These are phyloP conservation scores for Cutaneotrichosporon cutaneum DNA, from an alignment of 1,284 basidiomycete genomes.

Conservation along the genomic window DNA sequence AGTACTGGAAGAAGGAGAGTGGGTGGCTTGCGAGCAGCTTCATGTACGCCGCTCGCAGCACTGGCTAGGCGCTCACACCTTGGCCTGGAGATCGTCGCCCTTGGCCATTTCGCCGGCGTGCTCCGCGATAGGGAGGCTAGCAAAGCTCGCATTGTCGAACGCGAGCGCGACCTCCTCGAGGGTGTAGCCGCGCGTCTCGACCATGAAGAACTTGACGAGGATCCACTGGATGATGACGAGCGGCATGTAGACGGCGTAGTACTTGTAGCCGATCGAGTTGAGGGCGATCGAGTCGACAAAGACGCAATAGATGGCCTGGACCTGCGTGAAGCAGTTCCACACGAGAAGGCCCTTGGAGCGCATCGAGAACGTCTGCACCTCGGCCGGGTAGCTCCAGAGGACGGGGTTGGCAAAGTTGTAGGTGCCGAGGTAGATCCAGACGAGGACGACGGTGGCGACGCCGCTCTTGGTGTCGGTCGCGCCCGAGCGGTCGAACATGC, in stretches of 20 bases:
- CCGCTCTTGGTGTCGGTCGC: conserved; percentile 35
- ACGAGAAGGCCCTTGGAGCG: conserved; percentile 52
- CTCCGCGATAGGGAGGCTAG: background rate
- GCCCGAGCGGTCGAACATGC: conserved; percentile 39
- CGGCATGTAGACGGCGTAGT: conserved; percentile 43
- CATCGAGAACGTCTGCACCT: conserved; percentile 52
- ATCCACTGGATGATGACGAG: conserved; percentile 37
- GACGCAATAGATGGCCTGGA: conserved; percentile 30
- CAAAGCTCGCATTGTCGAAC: conserved; percentile 33
- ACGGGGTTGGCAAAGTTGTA: conserved; percentile 52
- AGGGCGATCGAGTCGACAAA: conserved; percentile 51
- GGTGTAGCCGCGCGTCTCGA: conserved; percentile 51
- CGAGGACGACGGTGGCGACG: conserved; percentile 48
- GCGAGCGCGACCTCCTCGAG: conserved; percentile 50
- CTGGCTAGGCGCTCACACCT: background rate
- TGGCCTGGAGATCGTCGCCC: background rate
- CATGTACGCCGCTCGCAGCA: background rate
- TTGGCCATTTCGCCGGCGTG: background rate
- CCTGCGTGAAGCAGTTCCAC: conserved; percentile 51
- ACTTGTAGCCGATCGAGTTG: conserved; percentile 47
- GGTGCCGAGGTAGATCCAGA: conserved; percentile 52
- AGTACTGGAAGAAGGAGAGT: background rate
- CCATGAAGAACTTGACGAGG: conserved; percentile 44
- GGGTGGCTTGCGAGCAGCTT: background rate
- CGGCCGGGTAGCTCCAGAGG: conserved; percentile 50